Evolutionary conservation across 1,284 basidiomycete genomes (phyloP), one percentile per base, ranked within the genome.

Genomic region (Rhodotorula sp.): DNA sequence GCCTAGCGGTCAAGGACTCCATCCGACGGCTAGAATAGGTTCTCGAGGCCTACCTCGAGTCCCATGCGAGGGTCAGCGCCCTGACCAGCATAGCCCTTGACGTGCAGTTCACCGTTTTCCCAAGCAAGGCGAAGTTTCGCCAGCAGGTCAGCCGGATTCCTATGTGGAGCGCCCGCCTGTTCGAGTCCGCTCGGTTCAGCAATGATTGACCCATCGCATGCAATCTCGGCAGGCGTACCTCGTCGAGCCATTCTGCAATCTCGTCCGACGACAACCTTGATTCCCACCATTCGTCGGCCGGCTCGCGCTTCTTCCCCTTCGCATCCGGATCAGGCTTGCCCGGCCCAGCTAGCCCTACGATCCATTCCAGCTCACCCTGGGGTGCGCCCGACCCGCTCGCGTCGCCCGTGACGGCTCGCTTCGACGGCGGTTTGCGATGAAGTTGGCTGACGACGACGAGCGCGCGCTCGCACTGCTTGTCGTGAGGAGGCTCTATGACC

Each of bases 351-450:
- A 56, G 16, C 16, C 54, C 54, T n/a, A 56, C 54, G 26, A 56
- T 16, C 54, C 54, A 56, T 16, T 56, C 54, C n/a, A 56, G 15
- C 4, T n/a, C 26, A 5, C 54, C 54, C 10, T 15, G 54, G 8
- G 23, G 26, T 14, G 54, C 26, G n/a, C 14, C 8, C 54, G 26
- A 26, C 12, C 14, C 29, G 26, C 26, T 26, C 14, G 26, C 54
- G 12, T 4, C 26, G 26, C 29, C 26, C 14, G 54, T n/a, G 21
- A n/a, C n/a, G 3, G 26, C 54, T 14, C 54, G 54, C 16, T 29
- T 26, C 54, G 54, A 29, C 54, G n/a, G 54, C 54, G 54, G 54
- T 26, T 56, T 56, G 54, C 54, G 54, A 29, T 26, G 54, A 56
- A 56, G 54, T 29, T 56, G 54, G n/a, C 26, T 26, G 54, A 56